Percentiles rank a stretch among this genome's conserved stretches.
Evolutionary conservation across 2,329 filamentous ascomycete genomes (phyloP).

Genomic region (Penicillium sumatraense): DNA sequence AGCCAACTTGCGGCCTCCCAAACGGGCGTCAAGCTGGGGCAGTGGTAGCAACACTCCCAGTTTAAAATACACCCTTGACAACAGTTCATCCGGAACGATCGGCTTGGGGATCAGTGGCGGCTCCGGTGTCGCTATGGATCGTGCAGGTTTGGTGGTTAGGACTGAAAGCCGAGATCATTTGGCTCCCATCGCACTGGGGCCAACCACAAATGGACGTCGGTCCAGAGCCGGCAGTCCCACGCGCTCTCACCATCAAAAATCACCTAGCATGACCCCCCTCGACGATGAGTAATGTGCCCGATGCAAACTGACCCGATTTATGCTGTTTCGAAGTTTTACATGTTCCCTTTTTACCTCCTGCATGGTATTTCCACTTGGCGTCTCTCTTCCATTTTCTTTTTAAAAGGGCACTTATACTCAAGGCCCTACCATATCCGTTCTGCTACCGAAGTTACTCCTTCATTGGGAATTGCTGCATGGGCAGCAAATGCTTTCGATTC

Average conservation of each 20-base stretch:
- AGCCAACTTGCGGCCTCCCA: constrained; percentile 63
- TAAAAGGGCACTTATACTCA: background rate
- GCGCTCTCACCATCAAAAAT: constrained; percentile 40
- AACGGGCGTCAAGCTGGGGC: constrained; percentile 40
- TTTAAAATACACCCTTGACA: constrained; percentile 46
- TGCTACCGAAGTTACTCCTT: background rate
- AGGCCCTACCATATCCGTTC: background rate
- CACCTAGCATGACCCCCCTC: constrained; percentile 41
- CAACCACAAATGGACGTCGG: constrained; percentile 52
- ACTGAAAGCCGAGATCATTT: constrained; percentile 87
- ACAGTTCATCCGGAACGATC: constrained; percentile 44
- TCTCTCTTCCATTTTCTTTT: constrained; percentile 19
- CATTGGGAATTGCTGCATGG: constrained; percentile 10
- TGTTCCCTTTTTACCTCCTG: constrained; percentile 11
- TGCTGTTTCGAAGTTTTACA: constrained; percentile 11
- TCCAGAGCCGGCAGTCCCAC: constrained; percentile 56
- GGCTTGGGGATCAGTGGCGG: constrained; percentile 41
- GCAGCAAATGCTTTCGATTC: constrained; percentile 22
- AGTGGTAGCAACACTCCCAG: constrained; percentile 34
- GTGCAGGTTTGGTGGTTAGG: constrained; percentile 75
- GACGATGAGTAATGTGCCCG: constrained; percentile 37
- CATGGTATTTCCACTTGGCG: constrained; percentile 32
- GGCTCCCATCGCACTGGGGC: constrained; percentile 56
- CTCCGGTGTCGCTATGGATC: constrained; percentile 53
- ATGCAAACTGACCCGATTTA: constrained; percentile 21